Evolutionary conservation across 768 basidiomycete genomes (phyloP), one percentile per base, ranked within the genome.

Genomic region (Psilocybe azurescens): DNA sequence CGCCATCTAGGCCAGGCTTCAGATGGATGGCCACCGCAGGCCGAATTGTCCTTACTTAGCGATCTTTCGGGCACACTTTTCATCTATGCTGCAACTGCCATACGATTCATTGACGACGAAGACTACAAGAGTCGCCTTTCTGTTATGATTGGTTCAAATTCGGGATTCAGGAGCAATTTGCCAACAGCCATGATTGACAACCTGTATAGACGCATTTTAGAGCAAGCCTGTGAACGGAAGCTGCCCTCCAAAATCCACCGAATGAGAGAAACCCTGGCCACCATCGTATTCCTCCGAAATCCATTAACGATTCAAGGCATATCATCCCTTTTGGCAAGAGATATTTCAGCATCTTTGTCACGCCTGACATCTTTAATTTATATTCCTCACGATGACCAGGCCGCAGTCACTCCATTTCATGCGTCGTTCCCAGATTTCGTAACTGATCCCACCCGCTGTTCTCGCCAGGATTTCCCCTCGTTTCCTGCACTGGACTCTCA

Each of bases 51-150:
- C 11, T 24, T 6, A 3, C 54, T 62, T 1, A 14, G 51, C 28
- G 53, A 55, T 13, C 65, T 5, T 29, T 59, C 51, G 46, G 65
- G 65, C 3, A 44, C 10, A 39, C 61, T 66, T 4, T 66, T 66
- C 54, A 66, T 66, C 29, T 66, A 66, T 50, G 58, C 61, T 6
- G 61, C 61, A 29, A 66, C 65, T 46, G 52, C 61, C 47, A 20
- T 60, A 20, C 65, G 58, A 30, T 66, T 59, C 32, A 62, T 66
- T 44, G 13, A 16, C 28, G 29, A 39, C 33, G 61, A 38, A 53
- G 24, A 2, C 18, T 58, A 53, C 55, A 30, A 53, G 49, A 1
- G 1, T n/a, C 59, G 63, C 24, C 44, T 61, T 10, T 56, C 63
- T 10, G 3, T 8, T 8, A 58, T 65, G 49, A n/a, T n/a, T n/a